Evolutionary conservation across 176 grass and related monocot genomes (phyloP).

Genomic region (Saccharum spontaneum): DNA sequence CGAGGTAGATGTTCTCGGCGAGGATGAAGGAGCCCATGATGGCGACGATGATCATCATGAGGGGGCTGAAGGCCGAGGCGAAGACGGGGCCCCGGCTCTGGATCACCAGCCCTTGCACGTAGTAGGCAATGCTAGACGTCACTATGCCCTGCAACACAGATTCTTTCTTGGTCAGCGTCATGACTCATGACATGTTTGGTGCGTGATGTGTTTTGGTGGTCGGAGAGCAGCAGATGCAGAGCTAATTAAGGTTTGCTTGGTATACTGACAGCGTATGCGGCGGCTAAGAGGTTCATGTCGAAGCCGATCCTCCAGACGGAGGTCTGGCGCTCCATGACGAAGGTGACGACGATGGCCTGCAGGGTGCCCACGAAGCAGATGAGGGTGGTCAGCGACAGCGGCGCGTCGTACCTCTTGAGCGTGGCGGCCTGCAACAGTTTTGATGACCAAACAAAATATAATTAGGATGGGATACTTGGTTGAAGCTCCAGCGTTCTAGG

Average conservation of each 20-base stretch:
- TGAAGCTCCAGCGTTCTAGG: background rate
- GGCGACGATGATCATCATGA: slow-evolving; percentile 98
- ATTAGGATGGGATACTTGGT: background rate
- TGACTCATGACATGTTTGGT: background rate
- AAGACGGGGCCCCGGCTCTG: slow-evolving; percentile 83
- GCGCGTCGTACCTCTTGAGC: slow-evolving; percentile 82
- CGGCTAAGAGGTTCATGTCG: slow-evolving; percentile 99
- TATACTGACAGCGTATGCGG: slow-evolving; percentile 82
- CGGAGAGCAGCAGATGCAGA: background rate
- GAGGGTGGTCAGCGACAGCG: slow-evolving; percentile 75
- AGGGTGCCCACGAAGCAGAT: slow-evolving; percentile 95
- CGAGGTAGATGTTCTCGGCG: slow-evolving; percentile 92
- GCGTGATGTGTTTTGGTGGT: background rate
- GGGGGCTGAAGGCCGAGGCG: slow-evolving; percentile 94
- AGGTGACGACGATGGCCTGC: slow-evolving; percentile 89
- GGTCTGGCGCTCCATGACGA: slow-evolving; percentile 67
- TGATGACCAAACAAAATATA: background rate
- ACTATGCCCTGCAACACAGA: slow-evolving; percentile 76
- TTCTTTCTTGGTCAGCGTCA: slow-evolving; percentile 5
- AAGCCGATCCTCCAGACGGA: slow-evolving; percentile 87
- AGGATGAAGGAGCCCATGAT: slow-evolving; percentile 99
- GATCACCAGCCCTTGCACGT: slow-evolving; percentile 96
- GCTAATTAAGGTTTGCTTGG: background rate
- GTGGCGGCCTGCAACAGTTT: slow-evolving; percentile 58
- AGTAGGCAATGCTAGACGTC: slow-evolving; percentile 99